A percentile compares a stretch with the other conserved stretches of the same genome.
phyloP scores from a whole-genome alignment of 768 basidiomycete genomes.

The Crucibulum laeve region DNA sequence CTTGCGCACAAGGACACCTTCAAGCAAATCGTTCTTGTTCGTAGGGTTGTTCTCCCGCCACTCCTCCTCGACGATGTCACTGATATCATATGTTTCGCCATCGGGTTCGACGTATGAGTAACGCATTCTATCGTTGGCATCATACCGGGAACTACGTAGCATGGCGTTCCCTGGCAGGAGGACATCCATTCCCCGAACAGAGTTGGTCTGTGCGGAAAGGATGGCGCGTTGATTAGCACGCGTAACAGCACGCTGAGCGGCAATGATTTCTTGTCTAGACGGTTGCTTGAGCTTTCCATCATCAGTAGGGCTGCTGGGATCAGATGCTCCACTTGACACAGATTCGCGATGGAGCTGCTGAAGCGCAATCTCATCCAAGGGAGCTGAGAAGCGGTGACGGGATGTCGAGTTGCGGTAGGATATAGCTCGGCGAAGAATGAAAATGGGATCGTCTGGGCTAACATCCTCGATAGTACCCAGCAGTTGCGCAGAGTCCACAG shows the following conservation, averaged over 20 bases:
- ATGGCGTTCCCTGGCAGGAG: slow-evolving; percentile 80
- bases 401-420: slow-evolving; percentile 69
- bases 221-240: slow-evolving; percentile 87
- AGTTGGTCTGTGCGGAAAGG: slow-evolving; percentile 75
- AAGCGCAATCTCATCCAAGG: slow-evolving; percentile 80
- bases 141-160: slow-evolving; percentile 78
- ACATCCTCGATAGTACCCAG: slow-evolving; percentile 74
- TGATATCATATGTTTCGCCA: slow-evolving; percentile 91
- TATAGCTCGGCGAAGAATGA: slow-evolving; percentile 81
- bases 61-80: slow-evolving; percentile 89
- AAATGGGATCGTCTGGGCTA: slow-evolving; percentile 78
- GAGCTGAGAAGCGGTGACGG: slow-evolving; percentile 68
- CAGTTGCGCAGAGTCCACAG: slow-evolving; percentile 73
- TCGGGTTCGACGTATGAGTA: slow-evolving; percentile 93
- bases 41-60: slow-evolving; percentile 49
- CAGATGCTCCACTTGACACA: slow-evolving; percentile 54
- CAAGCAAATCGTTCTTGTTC: slow-evolving; percentile 58
- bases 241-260: slow-evolving; percentile 83
- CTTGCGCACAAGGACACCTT: slow-evolving; percentile 55
- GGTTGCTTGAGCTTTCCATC: slow-evolving; percentile 29
- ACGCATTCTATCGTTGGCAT: slow-evolving; percentile 68
- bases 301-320: slow-evolving; percentile 24
- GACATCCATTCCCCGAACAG: slow-evolving; percentile 85
- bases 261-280: slow-evolving; percentile 87
- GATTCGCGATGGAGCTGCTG: slow-evolving; percentile 70